A percentile compares a stretch with the other conserved stretches of the same genome.
Conservation (phyloP, 2,329 filamentous ascomycete species). For the Fusarium foetens region DNA sequence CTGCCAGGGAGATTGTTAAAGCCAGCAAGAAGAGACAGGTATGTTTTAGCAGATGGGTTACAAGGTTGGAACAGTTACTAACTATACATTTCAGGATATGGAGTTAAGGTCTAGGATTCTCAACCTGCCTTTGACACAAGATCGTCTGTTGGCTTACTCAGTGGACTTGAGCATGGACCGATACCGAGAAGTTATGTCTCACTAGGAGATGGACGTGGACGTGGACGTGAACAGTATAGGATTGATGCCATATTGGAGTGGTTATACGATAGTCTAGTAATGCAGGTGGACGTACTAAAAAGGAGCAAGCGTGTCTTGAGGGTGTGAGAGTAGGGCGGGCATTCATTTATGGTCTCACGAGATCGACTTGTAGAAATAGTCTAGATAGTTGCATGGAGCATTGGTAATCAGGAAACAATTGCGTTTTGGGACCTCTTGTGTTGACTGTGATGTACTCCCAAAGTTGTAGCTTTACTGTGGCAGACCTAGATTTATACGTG, state of each 20-base stretch:
- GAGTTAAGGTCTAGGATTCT: constrained; percentile 59
- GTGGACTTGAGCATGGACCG: constrained; percentile 75
- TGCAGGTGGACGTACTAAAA: constrained; percentile 14
- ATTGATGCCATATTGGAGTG: constrained; percentile 8
- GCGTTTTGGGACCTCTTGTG: neutral
- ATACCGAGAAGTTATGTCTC: constrained; percentile 71
- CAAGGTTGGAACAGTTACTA: constrained; percentile 17
- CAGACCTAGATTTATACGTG: neutral
- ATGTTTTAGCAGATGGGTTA: constrained; percentile 43
- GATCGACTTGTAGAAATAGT: constrained; percentile 43
- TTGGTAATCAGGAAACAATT: constrained; percentile 3
- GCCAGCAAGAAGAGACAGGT: constrained; percentile 67
- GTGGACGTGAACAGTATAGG: constrained; percentile 10
- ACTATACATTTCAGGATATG: constrained; percentile 45
- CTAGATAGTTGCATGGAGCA: constrained; percentile 34
- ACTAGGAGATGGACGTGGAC: constrained; percentile 40
- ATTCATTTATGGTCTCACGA: constrained; percentile 17
- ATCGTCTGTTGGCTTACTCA: constrained; percentile 76
- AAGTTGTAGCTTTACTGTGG: neutral
- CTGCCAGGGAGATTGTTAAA: constrained; percentile 73
- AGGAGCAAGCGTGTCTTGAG: constrained; percentile 5
- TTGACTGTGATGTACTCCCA: neutral
- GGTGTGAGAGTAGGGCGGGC: constrained; percentile 7
- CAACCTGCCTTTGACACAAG: constrained; percentile 74
- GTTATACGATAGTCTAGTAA: constrained; percentile 37